Base-by-base conservation (phyloP, 1,139 yeast genomes). In the Suhomyces ambrosiae region DNA sequence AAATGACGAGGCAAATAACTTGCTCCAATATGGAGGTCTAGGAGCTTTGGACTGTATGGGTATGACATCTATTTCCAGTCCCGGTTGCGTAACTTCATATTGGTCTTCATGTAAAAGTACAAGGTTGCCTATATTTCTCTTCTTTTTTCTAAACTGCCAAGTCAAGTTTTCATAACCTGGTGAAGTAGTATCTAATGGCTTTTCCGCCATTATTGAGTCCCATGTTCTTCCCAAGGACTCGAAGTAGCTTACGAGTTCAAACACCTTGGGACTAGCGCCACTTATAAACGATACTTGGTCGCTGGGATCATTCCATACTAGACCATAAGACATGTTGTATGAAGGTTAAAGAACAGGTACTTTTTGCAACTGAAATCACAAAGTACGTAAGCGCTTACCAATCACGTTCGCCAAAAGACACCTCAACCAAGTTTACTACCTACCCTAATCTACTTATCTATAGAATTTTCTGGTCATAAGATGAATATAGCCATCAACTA, bases 401-500 rank as follows among this genome's bases (percentile, higher is more conserved):
- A n/a, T n/a, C n/a, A 5, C 25, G n/a, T 11, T 6, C 25, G 6
- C 25, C 25, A 23, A 23, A 23, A 23, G n/a, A 8, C 21, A 18
- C 21, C 21, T 18, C 21, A 18, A 8, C 21, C 21, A n/a, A n/a
- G n/a, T n/a, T 7, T 10, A 10, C 23, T 7, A 7, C 7, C 7
- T 7, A 7, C 23, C 7, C 7, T 10, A 7, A 19, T 19, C 23
- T 10, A 19, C 10, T 19, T 19, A 19, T 19, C 10, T 19, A 19
- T 7, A 19, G n/a, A n/a, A n/a, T n/a, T n/a, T n/a, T n/a, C n/a
- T n/a, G n/a, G n/a, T n/a, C n/a, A n/a, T n/a, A n/a, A n/a, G n/a
- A 58, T 58, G 62, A 54, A 49, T 36, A 44, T 56, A 19, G 41
- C 59, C 19, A 45, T 58, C 35, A 45, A 42, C 24, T 63, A 68